These are phyloP conservation scores for Quillaja saponaria DNA, from an alignment of 306 rosid genomes.

Conservation along the genomic window DNA sequence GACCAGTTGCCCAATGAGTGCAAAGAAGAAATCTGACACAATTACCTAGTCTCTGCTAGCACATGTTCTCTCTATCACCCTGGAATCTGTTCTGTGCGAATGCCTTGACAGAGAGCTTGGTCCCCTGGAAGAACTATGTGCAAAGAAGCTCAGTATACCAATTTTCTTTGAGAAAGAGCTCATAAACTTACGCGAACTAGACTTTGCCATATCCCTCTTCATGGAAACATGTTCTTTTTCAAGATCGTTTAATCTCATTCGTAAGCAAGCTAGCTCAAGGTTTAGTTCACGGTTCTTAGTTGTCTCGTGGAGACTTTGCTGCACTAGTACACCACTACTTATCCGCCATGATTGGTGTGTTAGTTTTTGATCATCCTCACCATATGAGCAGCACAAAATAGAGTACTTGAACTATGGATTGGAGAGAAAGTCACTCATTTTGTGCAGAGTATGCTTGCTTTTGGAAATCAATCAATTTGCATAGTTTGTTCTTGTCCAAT, in stretches of 20 bases:
- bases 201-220: conserved; percentile 95
- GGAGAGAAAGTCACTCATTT: conserved; percentile 95
- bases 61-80: conserved; percentile 93
- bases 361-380: conserved; percentile 81
- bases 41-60: conserved; percentile 79
- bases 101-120: conserved; percentile 88
- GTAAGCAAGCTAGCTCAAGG: conserved; percentile 79
- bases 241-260: conserved; percentile 93
- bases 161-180: conserved; percentile 84
- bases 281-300: conserved; percentile 98
- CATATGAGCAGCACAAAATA: conserved; percentile 68
- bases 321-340: conserved; percentile 96
- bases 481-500: conserved; percentile 72
- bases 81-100: conserved; percentile 85
- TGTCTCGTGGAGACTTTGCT: conserved; percentile 98
- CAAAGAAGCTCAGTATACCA: conserved; percentile 71
- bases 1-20: conserved; percentile 28
- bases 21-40: background rate
- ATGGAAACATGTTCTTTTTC: conserved; percentile 97
- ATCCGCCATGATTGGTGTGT: conserved; percentile 91
- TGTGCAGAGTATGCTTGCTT: conserved; percentile 99
- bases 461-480: conserved; percentile 89
- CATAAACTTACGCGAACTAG: conserved; percentile 79
- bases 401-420: conserved; percentile 91
- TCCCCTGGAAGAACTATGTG: conserved; percentile 80